Evolutionary conservation across 1,284 basidiomycete genomes (phyloP), one percentile per base, ranked within the genome.

Genomic region (Puccinia triticina): DNA sequence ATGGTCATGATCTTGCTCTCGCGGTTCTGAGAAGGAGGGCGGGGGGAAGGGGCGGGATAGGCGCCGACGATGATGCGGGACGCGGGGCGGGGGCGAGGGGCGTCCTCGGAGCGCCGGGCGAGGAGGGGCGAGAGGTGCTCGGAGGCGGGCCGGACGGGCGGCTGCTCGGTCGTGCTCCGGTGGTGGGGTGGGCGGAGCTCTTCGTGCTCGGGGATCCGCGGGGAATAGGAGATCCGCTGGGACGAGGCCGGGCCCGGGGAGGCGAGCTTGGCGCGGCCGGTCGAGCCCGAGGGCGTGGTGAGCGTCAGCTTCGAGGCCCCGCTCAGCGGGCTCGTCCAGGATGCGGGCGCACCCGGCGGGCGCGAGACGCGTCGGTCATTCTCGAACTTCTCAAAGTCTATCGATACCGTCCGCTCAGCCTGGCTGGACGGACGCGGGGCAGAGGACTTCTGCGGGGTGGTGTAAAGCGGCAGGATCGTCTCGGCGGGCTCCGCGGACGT

Each of bases 1-100:
- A 81, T 73, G 8, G 78, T 81, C 78, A 81, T 72, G 32, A 81
- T 69, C 32, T 23, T 59, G 18, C 78, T 81, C 50, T 71, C 64
- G 29, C 77, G 34, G 4, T 61, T 53, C 7, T 34, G 48, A 37
- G 29, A 23, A 1, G 23, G 14, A 46, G 48, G 16, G 29, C 34
- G 66, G 14, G 37, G n/a, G 14, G 64, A 12, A 34, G 66, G 48
- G 8, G 64, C 16, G 12, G 43, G 46, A 21, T 79, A 66, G 34
- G 64, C 50, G 67, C 37, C 66, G 2, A 69, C 14, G 64, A 79
- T 71, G 48, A 79, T 23, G 1, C 71, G 48, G 48, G 71, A 73
- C 2, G 71, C 3, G 2, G 48, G 29, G 2, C 53, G 71, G 0
- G 71, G 48, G 14, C 69, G 57, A 37, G 29, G 34, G 16, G 23